Percentiles rank a stretch among this genome's conserved stretches.
Conservation (phyloP, 169 alveolate species). For the Fabrea salina region DNA sequence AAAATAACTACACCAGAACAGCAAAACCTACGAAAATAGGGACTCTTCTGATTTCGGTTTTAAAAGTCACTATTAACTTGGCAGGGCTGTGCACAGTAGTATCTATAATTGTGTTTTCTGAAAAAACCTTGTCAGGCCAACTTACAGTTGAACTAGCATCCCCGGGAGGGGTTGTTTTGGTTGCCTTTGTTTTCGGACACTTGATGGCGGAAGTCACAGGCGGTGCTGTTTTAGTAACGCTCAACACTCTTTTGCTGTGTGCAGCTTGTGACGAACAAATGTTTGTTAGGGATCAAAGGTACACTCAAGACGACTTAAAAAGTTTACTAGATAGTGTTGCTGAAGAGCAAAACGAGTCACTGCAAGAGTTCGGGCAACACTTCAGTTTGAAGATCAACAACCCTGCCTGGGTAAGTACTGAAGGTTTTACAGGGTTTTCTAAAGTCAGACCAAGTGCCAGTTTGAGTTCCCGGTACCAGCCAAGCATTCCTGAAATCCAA, state of each 20-base stretch:
- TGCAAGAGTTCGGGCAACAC: too few relatives aligned
- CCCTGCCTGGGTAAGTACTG: too few relatives aligned
- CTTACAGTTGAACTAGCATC: neutral
- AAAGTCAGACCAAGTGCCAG: too few relatives aligned
- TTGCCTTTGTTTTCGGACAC: neutral
- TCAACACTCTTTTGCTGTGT: neutral
- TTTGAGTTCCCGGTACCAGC: too few relatives aligned
- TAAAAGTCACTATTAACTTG: neutral
- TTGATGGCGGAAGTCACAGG: conserved; percentile 7
- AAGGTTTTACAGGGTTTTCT: too few relatives aligned
- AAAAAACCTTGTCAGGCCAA: conserved; percentile 19
- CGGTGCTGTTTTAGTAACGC: neutral
- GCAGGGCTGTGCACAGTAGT: neutral
- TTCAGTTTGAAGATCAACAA: too few relatives aligned
- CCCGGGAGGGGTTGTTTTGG: neutral
- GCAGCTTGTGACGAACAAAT: conserved; percentile 32
- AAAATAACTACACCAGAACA: conserved; percentile 2
- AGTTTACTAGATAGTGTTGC: conserved; percentile 16
- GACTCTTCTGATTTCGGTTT: neutral
- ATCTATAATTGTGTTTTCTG: neutral
- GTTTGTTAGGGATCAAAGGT: conserved; percentile 30
- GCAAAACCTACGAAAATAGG: conserved; percentile 1
- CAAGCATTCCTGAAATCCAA: too few relatives aligned
- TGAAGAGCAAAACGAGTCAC: conserved; percentile 25
- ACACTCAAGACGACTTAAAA: neutral